A percentile compares a stretch with the other conserved stretches of the same genome.
Evolutionary conservation across 1,284 basidiomycete genomes (phyloP).

Genomic region (Caloboletus firmus): DNA sequence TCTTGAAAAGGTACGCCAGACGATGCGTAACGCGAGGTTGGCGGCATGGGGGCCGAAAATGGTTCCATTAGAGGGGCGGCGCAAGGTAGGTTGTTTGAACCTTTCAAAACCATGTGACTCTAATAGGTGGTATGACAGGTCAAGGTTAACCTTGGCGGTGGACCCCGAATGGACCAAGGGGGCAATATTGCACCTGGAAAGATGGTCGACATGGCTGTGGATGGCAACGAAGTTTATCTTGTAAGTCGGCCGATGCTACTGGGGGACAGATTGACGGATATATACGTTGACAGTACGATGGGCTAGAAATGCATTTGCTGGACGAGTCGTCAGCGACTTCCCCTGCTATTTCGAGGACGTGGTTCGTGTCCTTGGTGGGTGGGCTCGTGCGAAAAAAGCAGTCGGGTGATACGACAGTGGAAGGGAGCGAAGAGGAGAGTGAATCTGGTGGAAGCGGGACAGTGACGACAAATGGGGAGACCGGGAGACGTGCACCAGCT

Average conservation of each 20-base stretch:
- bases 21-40: slow-evolving; percentile 60
- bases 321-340: slow-evolving; percentile 47
- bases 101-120: not conserved
- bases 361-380: slow-evolving; percentile 47
- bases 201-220: slow-evolving; percentile 76
- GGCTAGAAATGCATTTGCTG: slow-evolving; percentile 52
- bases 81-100: slow-evolving; percentile 52
- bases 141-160: slow-evolving; percentile 64
- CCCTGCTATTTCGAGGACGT: slow-evolving; percentile 51
- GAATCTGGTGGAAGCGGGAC: slow-evolving; percentile 38
- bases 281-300: slow-evolving; percentile 41
- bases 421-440: slow-evolving; percentile 21
- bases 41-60: slow-evolving; percentile 78
- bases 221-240: slow-evolving; percentile 67
- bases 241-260: slow-evolving; percentile 45
- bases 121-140: slow-evolving; percentile 46
- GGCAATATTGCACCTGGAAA: slow-evolving; percentile 50
- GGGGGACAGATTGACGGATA: slow-evolving; percentile 13
- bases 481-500: slow-evolving; percentile 35
- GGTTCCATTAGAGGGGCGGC: slow-evolving; percentile 55
- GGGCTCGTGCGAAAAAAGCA: slow-evolving; percentile 29
- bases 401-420: not conserved
- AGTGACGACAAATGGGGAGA: slow-evolving; percentile 35
- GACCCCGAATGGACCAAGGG: slow-evolving; percentile 52
- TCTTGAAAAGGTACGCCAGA: slow-evolving; percentile 64